Evolutionary conservation across 139 green algal species (phyloP), one percentile per base, ranked within the genome.

Genomic region (Ostreobium quekettii): DNA sequence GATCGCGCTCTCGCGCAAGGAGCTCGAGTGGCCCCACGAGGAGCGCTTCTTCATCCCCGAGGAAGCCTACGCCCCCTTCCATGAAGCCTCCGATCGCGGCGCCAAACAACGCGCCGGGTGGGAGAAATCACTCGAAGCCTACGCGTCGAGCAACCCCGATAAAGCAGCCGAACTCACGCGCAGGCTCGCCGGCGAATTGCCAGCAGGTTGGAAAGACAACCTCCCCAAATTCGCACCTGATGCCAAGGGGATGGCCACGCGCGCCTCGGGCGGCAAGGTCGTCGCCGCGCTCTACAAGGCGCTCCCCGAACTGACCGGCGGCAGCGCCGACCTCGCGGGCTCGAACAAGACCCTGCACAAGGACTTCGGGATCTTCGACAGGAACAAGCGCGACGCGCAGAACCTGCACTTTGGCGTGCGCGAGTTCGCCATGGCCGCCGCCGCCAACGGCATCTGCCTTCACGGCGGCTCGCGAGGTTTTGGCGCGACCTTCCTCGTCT

Each of bases 291-390:
- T 99, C 64, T 87, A 85, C 7, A 79, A 83, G 48, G 86, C 82
- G 22, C 82, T 99, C 48, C 93, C 93, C 58, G 94, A 91, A 72
- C 83, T 99, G 64, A 81, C 97, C 24, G 93, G 93, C 70, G 93
- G 93, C 67, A 95, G 89, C 39, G 94, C 94, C 59, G 94, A 99
- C 79, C 83, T 99, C 69, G 93, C 94, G 4, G 87, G 89, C 61
- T 98, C 93, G 80, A 98, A 98, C 90, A 92, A 98, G 86, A 99
- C 94, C 7, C 83, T 99, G 32, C 95, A 98, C 87, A 99, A 98
- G 89, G 88, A 88, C 77, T 95, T 89, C 58, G 92, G 89, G 53
- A 90, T 98, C 87, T 98, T 98, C 93, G 91, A 98, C 85, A 97
- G 96, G 88, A 79, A 82, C 76, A 82, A 86, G 67, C 74, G 82